A percentile compares a stretch with the other conserved stretches of the same genome.
Evolutionary conservation across 306 rosid species (phyloP).

Genomic region (Inga oerstediana): DNA sequence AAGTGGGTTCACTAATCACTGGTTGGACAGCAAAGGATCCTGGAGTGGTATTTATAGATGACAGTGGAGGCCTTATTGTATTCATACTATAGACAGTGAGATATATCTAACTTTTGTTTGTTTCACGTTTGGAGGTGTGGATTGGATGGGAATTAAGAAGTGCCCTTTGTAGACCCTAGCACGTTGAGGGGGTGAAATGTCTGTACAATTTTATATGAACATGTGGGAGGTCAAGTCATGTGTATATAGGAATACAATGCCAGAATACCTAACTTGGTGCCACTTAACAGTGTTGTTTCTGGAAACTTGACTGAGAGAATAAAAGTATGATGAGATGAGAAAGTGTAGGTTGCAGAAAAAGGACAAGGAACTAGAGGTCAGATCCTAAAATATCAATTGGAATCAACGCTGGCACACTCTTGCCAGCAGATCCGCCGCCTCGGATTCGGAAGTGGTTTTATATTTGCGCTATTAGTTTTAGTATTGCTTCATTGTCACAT

Average conservation of each 20-base stretch:
- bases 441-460: background rate
- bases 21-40: conserved; percentile 32
- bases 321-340: background rate
- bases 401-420: background rate
- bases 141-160: conserved; percentile 14
- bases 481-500: background rate
- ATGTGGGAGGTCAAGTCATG: background rate
- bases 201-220: background rate
- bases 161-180: conserved; percentile 38
- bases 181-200: background rate
- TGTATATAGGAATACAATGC: background rate
- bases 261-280: conserved; percentile 30
- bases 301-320: conserved; percentile 1
- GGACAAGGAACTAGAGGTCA: background rate
- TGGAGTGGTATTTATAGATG: conserved; percentile 52
- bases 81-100: background rate
- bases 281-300: background rate
- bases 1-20: conserved; percentile 36
- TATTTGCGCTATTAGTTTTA: background rate
- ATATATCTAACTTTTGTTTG: conserved; percentile 31
- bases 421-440: background rate
- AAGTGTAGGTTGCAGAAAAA: background rate
- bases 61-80: background rate
- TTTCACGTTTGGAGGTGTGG: conserved; percentile 34
- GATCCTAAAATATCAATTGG: background rate